Conservation (phyloP, 768 basidiomycete genomes). For the Amanita muscaria region DNA sequence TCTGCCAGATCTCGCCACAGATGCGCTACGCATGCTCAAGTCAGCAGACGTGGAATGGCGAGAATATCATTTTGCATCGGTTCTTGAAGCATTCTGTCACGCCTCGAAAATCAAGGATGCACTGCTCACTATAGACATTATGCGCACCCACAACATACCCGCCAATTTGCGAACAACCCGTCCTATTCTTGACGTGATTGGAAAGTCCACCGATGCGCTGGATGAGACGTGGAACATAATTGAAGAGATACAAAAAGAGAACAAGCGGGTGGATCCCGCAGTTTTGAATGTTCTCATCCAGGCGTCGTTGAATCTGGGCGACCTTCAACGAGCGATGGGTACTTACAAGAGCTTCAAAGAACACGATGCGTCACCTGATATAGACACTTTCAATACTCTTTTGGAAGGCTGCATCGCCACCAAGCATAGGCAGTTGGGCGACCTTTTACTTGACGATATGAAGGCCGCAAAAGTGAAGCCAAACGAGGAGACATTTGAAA, state of each 20-base stretch:
- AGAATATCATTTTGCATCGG: slow-evolving; percentile 72
- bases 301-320: slow-evolving; percentile 50
- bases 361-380: slow-evolving; percentile 46
- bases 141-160: slow-evolving; percentile 45
- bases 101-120: slow-evolving; percentile 54
- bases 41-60: slow-evolving; percentile 35
- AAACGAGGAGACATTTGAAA: slow-evolving; percentile 54
- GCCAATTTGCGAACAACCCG: slow-evolving; percentile 44
- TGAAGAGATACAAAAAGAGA: slow-evolving; percentile 48
- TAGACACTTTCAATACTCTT: slow-evolving; percentile 62
- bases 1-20: slow-evolving; percentile 58
- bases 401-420: slow-evolving; percentile 55
- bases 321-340: slow-evolving; percentile 70
- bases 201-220: slow-evolving; percentile 38
- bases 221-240: slow-evolving; percentile 59
- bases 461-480: slow-evolving; percentile 45
- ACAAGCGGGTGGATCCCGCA: slow-evolving; percentile 42
- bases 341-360: slow-evolving; percentile 59
- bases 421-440: slow-evolving; percentile 57
- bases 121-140: slow-evolving; percentile 45
- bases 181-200: slow-evolving; percentile 44
- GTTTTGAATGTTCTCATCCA: slow-evolving; percentile 61
- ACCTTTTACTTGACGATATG: slow-evolving; percentile 60
- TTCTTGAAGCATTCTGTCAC: slow-evolving; percentile 66
- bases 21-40: slow-evolving; percentile 52